These are phyloP conservation scores for Taphrina betulina DNA, from an alignment of 1,139 yeast species.

Conservation along the genomic window DNA sequence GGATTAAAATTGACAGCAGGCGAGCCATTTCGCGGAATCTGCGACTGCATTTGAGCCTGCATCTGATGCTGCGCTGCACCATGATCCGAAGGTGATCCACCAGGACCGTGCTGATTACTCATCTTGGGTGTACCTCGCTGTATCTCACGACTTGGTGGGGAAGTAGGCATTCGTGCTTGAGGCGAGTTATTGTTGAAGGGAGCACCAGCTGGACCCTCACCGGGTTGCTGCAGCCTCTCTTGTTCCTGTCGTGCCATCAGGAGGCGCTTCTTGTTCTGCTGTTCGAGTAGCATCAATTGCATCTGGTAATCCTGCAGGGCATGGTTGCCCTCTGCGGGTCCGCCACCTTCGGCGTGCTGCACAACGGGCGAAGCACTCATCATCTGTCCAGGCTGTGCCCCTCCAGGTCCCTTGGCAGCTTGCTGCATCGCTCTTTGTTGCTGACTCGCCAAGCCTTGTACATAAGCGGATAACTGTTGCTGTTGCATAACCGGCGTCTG, in stretches of 20 bases:
- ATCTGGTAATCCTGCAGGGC: conserved; percentile 71
- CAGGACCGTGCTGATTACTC: conserved; percentile 43
- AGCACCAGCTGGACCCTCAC: conserved; percentile 20
- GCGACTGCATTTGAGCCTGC: conserved; percentile 28
- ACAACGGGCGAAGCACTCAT: conserved; percentile 31
- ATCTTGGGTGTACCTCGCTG: conserved; percentile 42
- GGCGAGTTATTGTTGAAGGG: conserved; percentile 34
- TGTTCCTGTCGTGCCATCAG: conserved; percentile 48
- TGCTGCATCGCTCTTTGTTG: conserved; percentile 41
- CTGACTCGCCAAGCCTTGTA: conserved; percentile 38
- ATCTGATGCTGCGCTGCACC: conserved; percentile 58
- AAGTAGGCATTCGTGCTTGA: conserved; percentile 36
- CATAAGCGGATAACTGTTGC: conserved; percentile 34
- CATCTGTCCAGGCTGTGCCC: conserved; percentile 3
- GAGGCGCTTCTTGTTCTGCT: conserved; percentile 61
- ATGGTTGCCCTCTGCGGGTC: conserved; percentile 38
- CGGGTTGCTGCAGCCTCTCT: conserved; percentile 37
- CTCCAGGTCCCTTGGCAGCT: conserved; percentile 38
- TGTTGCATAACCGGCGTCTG: conserved; percentile 36
- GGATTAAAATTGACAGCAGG: conserved; percentile 36
- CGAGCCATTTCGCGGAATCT: conserved; percentile 27
- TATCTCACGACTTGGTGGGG: conserved; percentile 33
- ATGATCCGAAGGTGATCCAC: conserved; percentile 63
- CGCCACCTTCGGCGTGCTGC: conserved; percentile 26
- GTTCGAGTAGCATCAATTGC: conserved; percentile 69